phyloP scores from a whole-genome alignment of 805 yeast genomes.

The Saccharomycopsis capsularis region DNA sequence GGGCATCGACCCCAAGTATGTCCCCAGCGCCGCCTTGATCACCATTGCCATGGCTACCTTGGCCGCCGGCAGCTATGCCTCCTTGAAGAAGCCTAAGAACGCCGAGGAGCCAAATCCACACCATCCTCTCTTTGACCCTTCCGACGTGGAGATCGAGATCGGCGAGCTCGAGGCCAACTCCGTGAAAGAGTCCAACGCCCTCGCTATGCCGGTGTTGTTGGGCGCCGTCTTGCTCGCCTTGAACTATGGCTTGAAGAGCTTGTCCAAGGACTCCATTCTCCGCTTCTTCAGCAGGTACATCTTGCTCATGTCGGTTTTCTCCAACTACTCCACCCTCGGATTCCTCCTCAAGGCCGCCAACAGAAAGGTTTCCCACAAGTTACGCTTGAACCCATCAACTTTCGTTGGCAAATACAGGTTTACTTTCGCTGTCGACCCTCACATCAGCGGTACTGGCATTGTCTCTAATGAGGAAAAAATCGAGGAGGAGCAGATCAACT shows the following conservation, averaged over 20 bases:
- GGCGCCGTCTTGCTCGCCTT: slow-evolving; percentile 34
- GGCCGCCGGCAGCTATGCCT: slow-evolving; percentile 31
- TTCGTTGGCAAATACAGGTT: slow-evolving; percentile 35
- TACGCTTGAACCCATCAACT: slow-evolving; percentile 26
- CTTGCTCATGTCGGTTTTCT: slow-evolving; percentile 29
- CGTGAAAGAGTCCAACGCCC: slow-evolving; percentile 27
- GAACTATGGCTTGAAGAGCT: slow-evolving; percentile 32
- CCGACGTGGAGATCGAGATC: slow-evolving; percentile 31
- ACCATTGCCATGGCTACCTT: slow-evolving; percentile 28
- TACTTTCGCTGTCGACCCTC: slow-evolving; percentile 32
- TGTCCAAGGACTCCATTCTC: slow-evolving; percentile 30
- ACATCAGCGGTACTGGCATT: slow-evolving; percentile 34
- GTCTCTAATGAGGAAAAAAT: slow-evolving; percentile 30
- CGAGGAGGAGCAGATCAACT: slow-evolving; percentile 26
- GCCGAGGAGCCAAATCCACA: slow-evolving; percentile 28
- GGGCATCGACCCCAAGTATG: background rate
- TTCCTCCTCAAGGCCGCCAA: slow-evolving; percentile 26
- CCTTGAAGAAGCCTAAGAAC: slow-evolving; percentile 25
- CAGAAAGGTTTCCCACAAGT: slow-evolving; percentile 28
- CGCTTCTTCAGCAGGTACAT: slow-evolving; percentile 33
- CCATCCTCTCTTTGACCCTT: slow-evolving; percentile 37
- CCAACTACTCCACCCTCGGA: slow-evolving; percentile 29
- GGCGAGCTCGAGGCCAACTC: background rate
- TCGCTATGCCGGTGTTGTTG: slow-evolving; percentile 39
- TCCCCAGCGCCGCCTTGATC: slow-evolving; percentile 12